Conservation (phyloP, 306 rosid genomes). For the Notholithocarpus densiflorus region DNA sequence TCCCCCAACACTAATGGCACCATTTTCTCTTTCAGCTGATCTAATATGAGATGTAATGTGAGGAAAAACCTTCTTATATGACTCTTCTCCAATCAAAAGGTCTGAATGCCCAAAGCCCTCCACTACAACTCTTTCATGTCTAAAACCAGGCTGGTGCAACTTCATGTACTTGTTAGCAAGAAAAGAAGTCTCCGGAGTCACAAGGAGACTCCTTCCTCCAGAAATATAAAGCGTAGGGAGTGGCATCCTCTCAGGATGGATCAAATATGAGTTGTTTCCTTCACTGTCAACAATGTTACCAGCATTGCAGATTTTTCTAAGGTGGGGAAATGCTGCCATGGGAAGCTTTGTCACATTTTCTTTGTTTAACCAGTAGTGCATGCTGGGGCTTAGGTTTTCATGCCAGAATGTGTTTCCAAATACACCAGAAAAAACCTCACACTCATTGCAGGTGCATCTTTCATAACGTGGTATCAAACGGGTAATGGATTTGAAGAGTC, state of each 20-base stretch:
- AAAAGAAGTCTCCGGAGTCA: constrained; percentile 30
- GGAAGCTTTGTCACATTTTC: constrained; percentile 27
- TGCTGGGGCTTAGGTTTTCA: constrained; percentile 20
- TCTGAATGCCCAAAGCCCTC: constrained; percentile 38
- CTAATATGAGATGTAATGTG: constrained; percentile 23
- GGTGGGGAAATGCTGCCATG: constrained; percentile 34
- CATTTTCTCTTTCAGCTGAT: constrained; percentile 5
- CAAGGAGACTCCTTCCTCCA: constrained; percentile 23
- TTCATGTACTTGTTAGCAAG: constrained; percentile 38
- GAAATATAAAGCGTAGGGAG: constrained; percentile 30
- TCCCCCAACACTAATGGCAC: background rate
- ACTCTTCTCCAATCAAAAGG: constrained; percentile 35
- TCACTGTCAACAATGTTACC: constrained; percentile 26
- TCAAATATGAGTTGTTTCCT: constrained; percentile 27
- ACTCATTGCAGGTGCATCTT: constrained; percentile 34
- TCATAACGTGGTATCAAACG: constrained; percentile 24
- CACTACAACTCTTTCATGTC: constrained; percentile 30
- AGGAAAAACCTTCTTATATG: constrained; percentile 28
- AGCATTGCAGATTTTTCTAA: constrained; percentile 24
- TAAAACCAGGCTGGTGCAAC: constrained; percentile 31
- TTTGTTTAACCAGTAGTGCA: constrained; percentile 32
- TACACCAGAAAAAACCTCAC: constrained; percentile 34
- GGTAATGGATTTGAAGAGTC: constrained; percentile 23
- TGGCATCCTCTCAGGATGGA: constrained; percentile 34
- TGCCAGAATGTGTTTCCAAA: constrained; percentile 35